Conservation (phyloP, 768 basidiomycete species). For the Leucosporidium scottii region DNA sequence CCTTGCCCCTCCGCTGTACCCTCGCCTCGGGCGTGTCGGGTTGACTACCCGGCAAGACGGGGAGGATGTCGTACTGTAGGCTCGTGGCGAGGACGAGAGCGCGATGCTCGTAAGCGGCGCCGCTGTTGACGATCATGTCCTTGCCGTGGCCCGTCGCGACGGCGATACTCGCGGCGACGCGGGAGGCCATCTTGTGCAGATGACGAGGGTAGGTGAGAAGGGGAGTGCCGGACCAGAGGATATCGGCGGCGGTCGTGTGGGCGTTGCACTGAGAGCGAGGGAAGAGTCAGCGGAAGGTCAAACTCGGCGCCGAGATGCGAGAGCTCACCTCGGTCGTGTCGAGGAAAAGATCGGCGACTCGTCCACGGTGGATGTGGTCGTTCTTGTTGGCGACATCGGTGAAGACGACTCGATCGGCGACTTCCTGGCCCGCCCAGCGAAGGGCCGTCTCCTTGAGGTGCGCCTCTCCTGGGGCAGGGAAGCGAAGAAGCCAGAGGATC, state of each 20-base stretch:
- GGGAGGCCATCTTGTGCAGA: constrained; percentile 50
- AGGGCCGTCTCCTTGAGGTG: constrained; percentile 47
- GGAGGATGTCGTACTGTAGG: constrained; percentile 32
- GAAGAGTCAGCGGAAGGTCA: not conserved
- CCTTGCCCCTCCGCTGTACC: constrained; percentile 36
- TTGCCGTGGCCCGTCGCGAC: constrained; percentile 50
- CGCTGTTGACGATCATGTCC: constrained; percentile 48
- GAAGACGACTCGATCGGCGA: constrained; percentile 49
- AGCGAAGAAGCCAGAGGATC: constrained; percentile 53
- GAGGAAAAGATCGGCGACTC: constrained; percentile 52
- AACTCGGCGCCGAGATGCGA: not conserved
- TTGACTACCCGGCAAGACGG: not conserved
- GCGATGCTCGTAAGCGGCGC: constrained; percentile 49
- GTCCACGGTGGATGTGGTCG: constrained; percentile 47
- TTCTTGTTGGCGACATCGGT: constrained; percentile 51
- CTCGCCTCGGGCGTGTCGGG: constrained; percentile 18
- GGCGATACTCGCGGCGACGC: constrained; percentile 51
- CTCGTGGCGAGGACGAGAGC: constrained; percentile 46
- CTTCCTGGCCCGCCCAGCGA: constrained; percentile 49
- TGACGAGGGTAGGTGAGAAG: constrained; percentile 49
- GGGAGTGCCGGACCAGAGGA: constrained; percentile 53
- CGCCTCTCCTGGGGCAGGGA: constrained; percentile 49
- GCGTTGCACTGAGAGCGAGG: constrained; percentile 47
- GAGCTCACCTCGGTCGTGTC: constrained; percentile 50
- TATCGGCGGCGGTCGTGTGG: constrained; percentile 51